phyloP scores from a whole-genome alignment of 2,329 filamentous ascomycete genomes.

The Scedosporium minutisporum region DNA sequence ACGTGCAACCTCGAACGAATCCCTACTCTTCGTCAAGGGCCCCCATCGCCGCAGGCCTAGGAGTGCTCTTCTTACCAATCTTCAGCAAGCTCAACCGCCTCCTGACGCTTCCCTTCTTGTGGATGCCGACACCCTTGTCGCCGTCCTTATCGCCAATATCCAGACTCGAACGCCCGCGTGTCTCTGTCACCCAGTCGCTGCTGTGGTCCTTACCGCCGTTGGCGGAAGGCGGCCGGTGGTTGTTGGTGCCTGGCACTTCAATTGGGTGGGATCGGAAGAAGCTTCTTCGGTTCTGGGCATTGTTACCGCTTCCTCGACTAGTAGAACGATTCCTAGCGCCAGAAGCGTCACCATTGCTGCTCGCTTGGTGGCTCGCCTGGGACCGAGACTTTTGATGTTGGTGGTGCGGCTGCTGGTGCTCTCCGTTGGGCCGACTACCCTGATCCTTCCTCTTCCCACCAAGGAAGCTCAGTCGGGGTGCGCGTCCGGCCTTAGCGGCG shows the following conservation, averaged over 20 bases:
- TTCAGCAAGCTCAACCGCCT: conserved; percentile 73
- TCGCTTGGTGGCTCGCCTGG: not conserved
- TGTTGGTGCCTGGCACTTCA: not conserved
- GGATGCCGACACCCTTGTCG: conserved; percentile 25
- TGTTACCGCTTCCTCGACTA: not conserved
- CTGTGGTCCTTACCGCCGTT: conserved; percentile 16
- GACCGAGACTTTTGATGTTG: not conserved
- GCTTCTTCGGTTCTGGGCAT: conserved; percentile 8
- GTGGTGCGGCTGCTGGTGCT: conserved; percentile 16
- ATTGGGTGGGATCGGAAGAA: conserved; percentile 8
- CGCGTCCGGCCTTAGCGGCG: conserved; percentile 24
- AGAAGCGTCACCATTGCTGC: not conserved
- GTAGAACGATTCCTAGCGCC: not conserved
- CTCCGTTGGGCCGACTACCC: conserved; percentile 18
- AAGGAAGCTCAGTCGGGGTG: conserved; percentile 47
- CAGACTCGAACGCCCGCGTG: not conserved
- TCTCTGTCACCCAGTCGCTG: conserved; percentile 17
- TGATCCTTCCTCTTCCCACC: conserved; percentile 39
- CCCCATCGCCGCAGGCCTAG: conserved; percentile 40
- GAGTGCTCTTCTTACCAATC: conserved; percentile 60
- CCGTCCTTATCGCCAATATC: conserved; percentile 13
- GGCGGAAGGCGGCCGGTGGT: not conserved
- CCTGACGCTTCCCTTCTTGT: conserved; percentile 55
- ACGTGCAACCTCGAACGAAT: conserved; percentile 19
- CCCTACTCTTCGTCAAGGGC: conserved; percentile 47